A percentile compares a stretch with the other conserved stretches of the same genome.
Conservation (phyloP, 495 filamentous ascomycete genomes). For the Hypoxylon trugodes region DNA sequence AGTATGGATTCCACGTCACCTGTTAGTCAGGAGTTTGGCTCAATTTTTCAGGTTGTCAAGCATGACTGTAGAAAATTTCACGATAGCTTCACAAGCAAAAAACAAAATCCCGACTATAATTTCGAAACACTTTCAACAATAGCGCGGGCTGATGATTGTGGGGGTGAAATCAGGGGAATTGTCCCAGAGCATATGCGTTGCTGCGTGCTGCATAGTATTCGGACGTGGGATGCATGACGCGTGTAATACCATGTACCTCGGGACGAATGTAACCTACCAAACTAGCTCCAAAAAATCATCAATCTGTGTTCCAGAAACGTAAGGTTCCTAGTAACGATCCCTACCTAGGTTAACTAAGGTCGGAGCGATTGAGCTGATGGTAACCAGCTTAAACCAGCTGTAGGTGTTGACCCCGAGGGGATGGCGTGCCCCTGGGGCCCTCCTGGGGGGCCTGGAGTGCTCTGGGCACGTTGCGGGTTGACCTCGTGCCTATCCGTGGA, state of each 20-base stretch:
- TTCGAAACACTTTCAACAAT: background rate
- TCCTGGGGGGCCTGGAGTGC: slow-evolving; percentile 37
- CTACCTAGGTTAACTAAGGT: too few relatives aligned
- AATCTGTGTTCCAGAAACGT: slow-evolving; percentile 24
- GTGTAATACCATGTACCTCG: slow-evolving; percentile 22
- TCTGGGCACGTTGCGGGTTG: slow-evolving; percentile 36
- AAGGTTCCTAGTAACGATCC: slow-evolving; percentile 8
- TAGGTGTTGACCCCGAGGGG: slow-evolving; percentile 30
- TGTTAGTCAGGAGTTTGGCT: background rate
- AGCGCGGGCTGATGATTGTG: slow-evolving; percentile 4
- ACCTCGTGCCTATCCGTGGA: slow-evolving; percentile 32
- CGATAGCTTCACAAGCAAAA: slow-evolving; percentile 17
- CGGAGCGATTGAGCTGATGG: slow-evolving; percentile 5
- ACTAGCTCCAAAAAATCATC: slow-evolving; percentile 6
- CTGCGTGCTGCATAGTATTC: background rate
- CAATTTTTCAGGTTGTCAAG: background rate
- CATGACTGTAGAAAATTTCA: slow-evolving; percentile 1
- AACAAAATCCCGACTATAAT: background rate
- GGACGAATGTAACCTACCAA: slow-evolving; percentile 19
- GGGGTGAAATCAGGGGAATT: too few relatives aligned
- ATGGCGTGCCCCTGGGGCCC: too few relatives aligned
- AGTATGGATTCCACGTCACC: too few relatives aligned
- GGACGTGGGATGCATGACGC: slow-evolving; percentile 29
- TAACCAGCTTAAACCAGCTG: slow-evolving; percentile 3
- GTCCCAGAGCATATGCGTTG: too few relatives aligned